A percentile compares a stretch with the other conserved stretches of the same genome.
These are phyloP conservation scores for Crucihimalaya himalaica DNA, from an alignment of 345 rosid species.

Conservation along the genomic window DNA sequence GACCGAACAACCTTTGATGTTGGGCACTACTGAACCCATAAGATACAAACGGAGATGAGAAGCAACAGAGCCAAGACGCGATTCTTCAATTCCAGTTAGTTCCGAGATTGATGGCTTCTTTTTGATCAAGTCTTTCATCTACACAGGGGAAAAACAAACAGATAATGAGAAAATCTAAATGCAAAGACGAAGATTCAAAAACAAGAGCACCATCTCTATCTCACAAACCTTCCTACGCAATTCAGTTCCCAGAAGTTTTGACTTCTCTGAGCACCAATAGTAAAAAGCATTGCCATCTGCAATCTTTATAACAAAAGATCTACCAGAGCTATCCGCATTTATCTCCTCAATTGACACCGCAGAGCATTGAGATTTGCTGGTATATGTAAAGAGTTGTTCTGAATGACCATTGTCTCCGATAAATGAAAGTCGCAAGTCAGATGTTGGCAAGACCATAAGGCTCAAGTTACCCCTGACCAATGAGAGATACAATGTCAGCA, in stretches of 20 bases:
- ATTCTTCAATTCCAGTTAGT: conserved; percentile 84
- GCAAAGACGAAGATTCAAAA: conserved; percentile 1
- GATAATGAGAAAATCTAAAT: neutral
- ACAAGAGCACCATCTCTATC: conserved; percentile 9
- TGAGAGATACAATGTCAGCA: neutral
- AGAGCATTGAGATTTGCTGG: conserved; percentile 51
- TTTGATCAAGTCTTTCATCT: conserved; percentile 85
- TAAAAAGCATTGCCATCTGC: conserved; percentile 58
- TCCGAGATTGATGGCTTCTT: conserved; percentile 89
- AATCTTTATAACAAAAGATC: conserved; percentile 70
- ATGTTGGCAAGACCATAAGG: conserved; percentile 76
- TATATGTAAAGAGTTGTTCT: conserved; percentile 66
- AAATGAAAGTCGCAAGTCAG: conserved; percentile 79
- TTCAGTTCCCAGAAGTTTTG: conserved; percentile 81
- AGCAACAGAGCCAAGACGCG: conserved; percentile 88
- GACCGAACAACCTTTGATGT: conserved; percentile 30
- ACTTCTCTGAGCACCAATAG: conserved; percentile 98
- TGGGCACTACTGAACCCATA: conserved; percentile 57
- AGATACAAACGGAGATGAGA: conserved; percentile 80
- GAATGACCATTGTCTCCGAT: conserved; percentile 79
- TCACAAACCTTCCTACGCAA: conserved; percentile 74
- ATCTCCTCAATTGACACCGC: conserved; percentile 64
- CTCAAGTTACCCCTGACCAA: conserved; percentile 81
- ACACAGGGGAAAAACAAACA: neutral
- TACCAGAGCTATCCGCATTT: conserved; percentile 70